Evolutionary conservation across 352 stramenopile species (phyloP), one percentile per base, ranked within the genome.

Genomic region (Globisporangium acanthophoron): DNA sequence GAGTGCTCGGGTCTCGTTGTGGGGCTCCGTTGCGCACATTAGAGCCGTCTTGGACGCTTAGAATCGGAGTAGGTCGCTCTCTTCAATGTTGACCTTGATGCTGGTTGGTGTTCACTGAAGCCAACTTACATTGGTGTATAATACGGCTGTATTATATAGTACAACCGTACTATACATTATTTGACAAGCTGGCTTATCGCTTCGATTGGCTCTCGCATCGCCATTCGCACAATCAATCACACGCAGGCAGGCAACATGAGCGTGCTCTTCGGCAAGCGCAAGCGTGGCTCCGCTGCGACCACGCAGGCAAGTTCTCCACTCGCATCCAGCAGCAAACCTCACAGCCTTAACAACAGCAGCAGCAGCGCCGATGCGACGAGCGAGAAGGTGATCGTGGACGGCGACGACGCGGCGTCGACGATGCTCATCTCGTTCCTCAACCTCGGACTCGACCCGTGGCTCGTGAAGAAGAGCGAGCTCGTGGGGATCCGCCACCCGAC

Each of bases 401-500:
- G 40, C 62, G 41, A 65, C 27, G 57, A 72, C n/a, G 59, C 78
- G 35, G 59, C 66, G 45, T 70, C 71, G 16, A 78, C 69, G 31
- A 61, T 78, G 59, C 71, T 89, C 47, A 83, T 83, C 37, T 90
- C 82, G 58, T 97, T 97, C 71, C 58, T 85, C 40, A 87, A 89
- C 62, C 68, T 97, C 5, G 87, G 87, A 0, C 67, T 97, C 27
- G 85, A 93, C 65, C 70, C 83, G 54, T 97, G 88, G 89, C 74
- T 96, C 39, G 84, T 94, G 27, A 82, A 91, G 51, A 87, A 90
- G 52, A 93, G 85, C 61, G 73, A 90, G 44, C 70, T 88, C 43
- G 64, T 96, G 62, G 88, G 87, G 47, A 95, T 97, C 54, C 71
- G 68, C 33, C 76, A 93, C 56, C 92, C 92, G 48, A 97, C 90